Evolutionary conservation across 2,329 filamentous ascomycete species (phyloP).

Genomic region (Aspergillus brasiliensis): DNA sequence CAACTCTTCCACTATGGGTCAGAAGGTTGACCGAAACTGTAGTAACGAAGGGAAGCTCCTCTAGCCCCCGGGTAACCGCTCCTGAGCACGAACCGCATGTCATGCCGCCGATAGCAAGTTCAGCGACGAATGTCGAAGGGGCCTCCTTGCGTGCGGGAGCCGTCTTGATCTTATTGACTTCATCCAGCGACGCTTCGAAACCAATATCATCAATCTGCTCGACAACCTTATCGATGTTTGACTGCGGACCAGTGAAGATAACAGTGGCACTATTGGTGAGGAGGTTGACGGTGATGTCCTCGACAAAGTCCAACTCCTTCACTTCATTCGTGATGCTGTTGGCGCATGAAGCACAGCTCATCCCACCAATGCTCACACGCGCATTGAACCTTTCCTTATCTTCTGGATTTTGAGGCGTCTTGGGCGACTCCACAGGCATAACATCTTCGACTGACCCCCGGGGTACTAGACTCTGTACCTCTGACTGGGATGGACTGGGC

Average conservation of each 20-base stretch:
- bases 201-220: slow-evolving; percentile 54
- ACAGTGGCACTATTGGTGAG: slow-evolving; percentile 68
- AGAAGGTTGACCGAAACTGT: slow-evolving; percentile 55
- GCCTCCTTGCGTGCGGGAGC: slow-evolving; percentile 9
- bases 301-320: slow-evolving; percentile 60
- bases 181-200: slow-evolving; percentile 49
- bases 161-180: slow-evolving; percentile 26
- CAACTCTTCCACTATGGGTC: slow-evolving; percentile 52
- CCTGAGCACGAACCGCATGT: slow-evolving; percentile 60
- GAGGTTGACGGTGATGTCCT: slow-evolving; percentile 63
- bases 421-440: slow-evolving; percentile 2
- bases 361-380: slow-evolving; percentile 62
- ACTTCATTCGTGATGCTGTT: slow-evolving; percentile 65
- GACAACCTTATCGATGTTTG: slow-evolving; percentile 49
- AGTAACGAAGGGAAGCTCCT: slow-evolving; percentile 49
- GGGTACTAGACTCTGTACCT: slow-evolving; percentile 9
- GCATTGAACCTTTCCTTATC: slow-evolving; percentile 28
- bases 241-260: slow-evolving; percentile 54
- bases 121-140: slow-evolving; percentile 39
- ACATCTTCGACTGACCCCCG: neutral
- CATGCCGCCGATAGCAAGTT: slow-evolving; percentile 58
- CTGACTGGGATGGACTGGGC: neutral
- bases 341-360: slow-evolving; percentile 72
- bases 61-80: slow-evolving; percentile 50
- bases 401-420: neutral